Conservation (phyloP, 768 basidiomycete species). For the Psilocybe subaeruginosa region DNA sequence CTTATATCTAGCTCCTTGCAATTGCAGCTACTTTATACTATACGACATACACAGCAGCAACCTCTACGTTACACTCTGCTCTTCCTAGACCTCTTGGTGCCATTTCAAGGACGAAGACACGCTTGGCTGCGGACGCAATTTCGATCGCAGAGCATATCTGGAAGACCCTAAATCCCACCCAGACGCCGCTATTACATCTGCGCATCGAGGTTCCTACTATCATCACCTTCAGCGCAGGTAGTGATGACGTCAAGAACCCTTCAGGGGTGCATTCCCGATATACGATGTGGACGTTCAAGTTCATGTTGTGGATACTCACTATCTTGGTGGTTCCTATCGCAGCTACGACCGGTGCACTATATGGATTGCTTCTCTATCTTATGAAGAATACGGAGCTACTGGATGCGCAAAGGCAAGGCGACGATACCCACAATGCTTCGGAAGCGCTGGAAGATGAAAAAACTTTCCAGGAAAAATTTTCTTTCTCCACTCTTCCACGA, state of each 20-base stretch:
- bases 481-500: conserved; percentile 78
- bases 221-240: conserved; percentile 61
- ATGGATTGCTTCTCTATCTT: conserved; percentile 79
- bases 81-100: conserved; percentile 33
- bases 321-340: conserved; percentile 87
- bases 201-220: conserved; percentile 82
- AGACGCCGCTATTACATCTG: conserved; percentile 69
- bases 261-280: conserved; percentile 32
- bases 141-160: conserved; percentile 73
- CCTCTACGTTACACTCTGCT: conserved; percentile 29
- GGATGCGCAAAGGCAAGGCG: conserved; percentile 77
- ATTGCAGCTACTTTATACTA: conserved; percentile 78
- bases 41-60: conserved; percentile 59
- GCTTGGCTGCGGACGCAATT: conserved; percentile 28
- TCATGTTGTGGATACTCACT: conserved; percentile 75
- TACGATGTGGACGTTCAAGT: conserved; percentile 52
- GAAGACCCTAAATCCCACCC: conserved; percentile 74
- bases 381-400: conserved; percentile 91
- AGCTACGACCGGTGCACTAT: conserved; percentile 73
- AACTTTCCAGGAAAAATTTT: conserved; percentile 44
- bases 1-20: conserved; percentile 62
- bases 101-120: conserved; percentile 33
- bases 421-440: conserved; percentile 32
- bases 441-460: conserved; percentile 24
- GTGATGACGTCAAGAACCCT: conserved; percentile 18